These are phyloP conservation scores for Halteria grandinella DNA, from an alignment of 73 alveolate genomes.

Conservation along the genomic window DNA sequence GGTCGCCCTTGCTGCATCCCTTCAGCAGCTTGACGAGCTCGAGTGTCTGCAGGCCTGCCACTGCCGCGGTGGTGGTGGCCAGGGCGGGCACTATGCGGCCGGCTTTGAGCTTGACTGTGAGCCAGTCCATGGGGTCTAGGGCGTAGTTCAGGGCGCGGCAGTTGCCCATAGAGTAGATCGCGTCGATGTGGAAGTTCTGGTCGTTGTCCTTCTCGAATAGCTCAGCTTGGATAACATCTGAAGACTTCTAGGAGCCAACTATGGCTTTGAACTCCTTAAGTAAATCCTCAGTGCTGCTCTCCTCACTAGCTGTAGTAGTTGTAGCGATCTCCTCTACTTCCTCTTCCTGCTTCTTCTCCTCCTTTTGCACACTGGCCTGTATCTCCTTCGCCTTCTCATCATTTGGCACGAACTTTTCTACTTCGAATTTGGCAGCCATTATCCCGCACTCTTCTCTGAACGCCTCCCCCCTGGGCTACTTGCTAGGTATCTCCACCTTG, in stretches of 20 bases:
- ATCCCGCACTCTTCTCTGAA: slow-evolving; percentile 63
- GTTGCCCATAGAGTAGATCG: slow-evolving; percentile 88
- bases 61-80: slow-evolving; percentile 92
- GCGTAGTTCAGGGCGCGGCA: slow-evolving; percentile 88
- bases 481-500: slow-evolving; percentile 67
- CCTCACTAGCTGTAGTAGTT: slow-evolving; percentile 46
- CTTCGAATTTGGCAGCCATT: slow-evolving; percentile 60
- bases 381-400: slow-evolving; percentile 76
- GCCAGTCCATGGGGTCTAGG: slow-evolving; percentile 90
- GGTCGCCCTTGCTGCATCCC: slow-evolving; percentile 57
- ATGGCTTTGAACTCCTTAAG: slow-evolving; percentile 63
- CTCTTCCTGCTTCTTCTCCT: slow-evolving; percentile 69
- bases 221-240: slow-evolving; percentile 50
- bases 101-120: slow-evolving; percentile 92
- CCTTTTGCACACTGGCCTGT: slow-evolving; percentile 67
- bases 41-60: slow-evolving; percentile 93
- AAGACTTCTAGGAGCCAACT: slow-evolving; percentile 34
- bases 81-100: slow-evolving; percentile 97
- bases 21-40: slow-evolving; percentile 86
- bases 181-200: slow-evolving; percentile 91
- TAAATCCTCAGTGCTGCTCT: slow-evolving; percentile 46
- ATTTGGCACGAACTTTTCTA: slow-evolving; percentile 67
- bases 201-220: slow-evolving; percentile 95
- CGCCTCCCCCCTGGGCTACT: slow-evolving; percentile 70
- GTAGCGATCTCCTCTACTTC: slow-evolving; percentile 46